Conservation (phyloP, 176 grass and related monocot genomes). For the Otatea glauca region DNA sequence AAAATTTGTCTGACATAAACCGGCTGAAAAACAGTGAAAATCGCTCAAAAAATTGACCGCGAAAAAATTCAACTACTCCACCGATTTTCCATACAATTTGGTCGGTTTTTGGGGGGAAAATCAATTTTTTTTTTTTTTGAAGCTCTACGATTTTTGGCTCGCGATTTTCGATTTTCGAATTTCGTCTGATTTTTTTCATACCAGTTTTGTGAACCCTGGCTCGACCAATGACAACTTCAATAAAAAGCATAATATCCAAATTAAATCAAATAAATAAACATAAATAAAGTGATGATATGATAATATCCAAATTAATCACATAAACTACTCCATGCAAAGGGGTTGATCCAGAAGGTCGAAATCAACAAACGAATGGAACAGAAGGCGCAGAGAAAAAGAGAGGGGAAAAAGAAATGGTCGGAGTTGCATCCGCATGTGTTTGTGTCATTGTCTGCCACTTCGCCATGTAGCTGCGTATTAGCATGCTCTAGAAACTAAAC, state of each 20-base stretch:
- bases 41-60: too few relatives aligned
- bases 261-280: background rate
- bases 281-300: background rate
- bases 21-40: too few relatives aligned
- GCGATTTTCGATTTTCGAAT: too few relatives aligned
- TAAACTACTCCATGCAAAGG: background rate
- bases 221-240: background rate
- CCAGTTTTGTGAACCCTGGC: too few relatives aligned
- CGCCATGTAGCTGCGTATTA: background rate
- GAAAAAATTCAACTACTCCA: too few relatives aligned
- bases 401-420: constrained; percentile 9
- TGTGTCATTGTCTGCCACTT: background rate
- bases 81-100: too few relatives aligned
- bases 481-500: background rate
- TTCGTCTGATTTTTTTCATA: too few relatives aligned
- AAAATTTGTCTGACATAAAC: too few relatives aligned
- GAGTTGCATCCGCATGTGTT: background rate
- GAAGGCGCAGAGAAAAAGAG: background rate
- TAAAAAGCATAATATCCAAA: background rate
- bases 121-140: too few relatives aligned
- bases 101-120: too few relatives aligned
- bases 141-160: too few relatives aligned
- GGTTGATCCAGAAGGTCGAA: constrained; percentile 16
- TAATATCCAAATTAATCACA: background rate
- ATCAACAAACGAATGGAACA: constrained; percentile 25